Conservation (phyloP, 1,284 basidiomycete genomes). For the Mycena citricolor region DNA sequence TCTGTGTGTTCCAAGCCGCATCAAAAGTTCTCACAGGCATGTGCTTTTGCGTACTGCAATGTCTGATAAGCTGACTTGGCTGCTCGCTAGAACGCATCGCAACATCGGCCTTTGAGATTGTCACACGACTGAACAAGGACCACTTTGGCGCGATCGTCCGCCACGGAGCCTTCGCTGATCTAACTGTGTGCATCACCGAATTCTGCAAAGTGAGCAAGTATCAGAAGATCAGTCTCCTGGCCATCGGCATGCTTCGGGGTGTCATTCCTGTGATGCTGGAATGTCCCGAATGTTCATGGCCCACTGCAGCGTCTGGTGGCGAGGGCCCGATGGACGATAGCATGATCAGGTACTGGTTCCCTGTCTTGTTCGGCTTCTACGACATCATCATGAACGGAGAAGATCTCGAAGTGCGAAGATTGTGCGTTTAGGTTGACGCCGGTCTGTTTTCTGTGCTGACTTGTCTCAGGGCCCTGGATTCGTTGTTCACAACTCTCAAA, state of each 20-base stretch:
- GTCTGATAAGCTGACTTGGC: not conserved
- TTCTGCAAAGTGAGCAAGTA: slow-evolving; percentile 99
- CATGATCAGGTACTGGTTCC: slow-evolving; percentile 97
- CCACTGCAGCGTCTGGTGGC: slow-evolving; percentile 35
- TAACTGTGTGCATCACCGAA: slow-evolving; percentile 97
- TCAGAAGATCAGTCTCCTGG: slow-evolving; percentile 95
- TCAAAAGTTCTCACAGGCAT: slow-evolving; percentile 89
- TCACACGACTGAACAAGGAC: slow-evolving; percentile 87
- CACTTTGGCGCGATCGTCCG: slow-evolving; percentile 91
- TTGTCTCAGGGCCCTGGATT: slow-evolving; percentile 81
- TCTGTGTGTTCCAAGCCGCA: slow-evolving; percentile 95
- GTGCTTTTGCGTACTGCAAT: slow-evolving; percentile 22
- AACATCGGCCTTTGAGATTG: slow-evolving; percentile 94
- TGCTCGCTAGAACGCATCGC: slow-evolving; percentile 77
- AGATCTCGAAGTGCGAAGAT: slow-evolving; percentile 93
- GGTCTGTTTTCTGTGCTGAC: slow-evolving; percentile 9
- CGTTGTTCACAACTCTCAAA: slow-evolving; percentile 93
- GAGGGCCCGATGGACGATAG: slow-evolving; percentile 64
- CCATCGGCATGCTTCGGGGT: slow-evolving; percentile 94
- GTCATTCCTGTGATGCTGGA: slow-evolving; percentile 91
- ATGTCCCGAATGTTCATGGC: slow-evolving; percentile 79
- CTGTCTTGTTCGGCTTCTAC: slow-evolving; percentile 94
- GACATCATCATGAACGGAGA: slow-evolving; percentile 99
- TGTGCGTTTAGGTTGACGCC: slow-evolving; percentile 56
- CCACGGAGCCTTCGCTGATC: slow-evolving; percentile 92